Evolutionary conservation across 2,329 filamentous ascomycete species (phyloP).

Genomic region (Metarhizium sp.): DNA sequence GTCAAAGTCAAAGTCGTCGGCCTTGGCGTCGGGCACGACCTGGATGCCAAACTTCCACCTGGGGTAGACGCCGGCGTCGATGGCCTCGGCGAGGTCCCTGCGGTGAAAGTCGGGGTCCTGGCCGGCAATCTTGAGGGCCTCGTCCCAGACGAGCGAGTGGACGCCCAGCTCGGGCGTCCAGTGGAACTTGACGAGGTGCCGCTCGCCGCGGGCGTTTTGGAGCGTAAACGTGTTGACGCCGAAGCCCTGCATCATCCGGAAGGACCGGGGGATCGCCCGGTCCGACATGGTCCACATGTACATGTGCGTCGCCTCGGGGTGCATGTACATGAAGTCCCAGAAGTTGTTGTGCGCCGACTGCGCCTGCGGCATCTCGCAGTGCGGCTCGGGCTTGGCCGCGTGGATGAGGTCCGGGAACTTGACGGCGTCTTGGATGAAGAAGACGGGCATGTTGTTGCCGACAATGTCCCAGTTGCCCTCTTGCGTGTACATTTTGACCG

Average conservation of each 20-base stretch:
- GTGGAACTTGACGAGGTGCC: conserved; percentile 69
- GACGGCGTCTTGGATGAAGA: conserved; percentile 54
- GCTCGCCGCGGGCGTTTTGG: conserved; percentile 56
- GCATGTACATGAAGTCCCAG: conserved; percentile 59
- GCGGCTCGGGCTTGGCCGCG: conserved; percentile 49
- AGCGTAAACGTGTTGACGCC: conserved; percentile 73
- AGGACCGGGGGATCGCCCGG: conserved; percentile 62
- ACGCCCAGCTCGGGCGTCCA: conserved; percentile 68
- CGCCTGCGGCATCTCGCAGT: conserved; percentile 55
- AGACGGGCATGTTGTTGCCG: conserved; percentile 8
- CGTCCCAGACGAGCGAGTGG: conserved; percentile 70
- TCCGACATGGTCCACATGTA: conserved; percentile 74
- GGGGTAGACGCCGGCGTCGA: conserved; percentile 60
- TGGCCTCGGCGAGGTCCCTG: conserved; percentile 67
- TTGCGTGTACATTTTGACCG: conserved; percentile 59
- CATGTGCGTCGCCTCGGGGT: conserved; percentile 69
- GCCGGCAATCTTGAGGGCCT: conserved; percentile 64
- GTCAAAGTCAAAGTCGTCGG: conserved; percentile 76
- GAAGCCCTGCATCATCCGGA: conserved; percentile 80
- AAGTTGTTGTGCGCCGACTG: conserved; percentile 67
- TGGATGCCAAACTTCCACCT: conserved; percentile 83
- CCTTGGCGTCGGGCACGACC: conserved; percentile 58
- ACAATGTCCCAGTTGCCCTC: conserved; percentile 10
- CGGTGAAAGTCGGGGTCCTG: conserved; percentile 77
- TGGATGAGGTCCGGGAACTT: conserved; percentile 63